phyloP scores from a whole-genome alignment of 768 basidiomycete genomes.

The Dentipellis sp. region DNA sequence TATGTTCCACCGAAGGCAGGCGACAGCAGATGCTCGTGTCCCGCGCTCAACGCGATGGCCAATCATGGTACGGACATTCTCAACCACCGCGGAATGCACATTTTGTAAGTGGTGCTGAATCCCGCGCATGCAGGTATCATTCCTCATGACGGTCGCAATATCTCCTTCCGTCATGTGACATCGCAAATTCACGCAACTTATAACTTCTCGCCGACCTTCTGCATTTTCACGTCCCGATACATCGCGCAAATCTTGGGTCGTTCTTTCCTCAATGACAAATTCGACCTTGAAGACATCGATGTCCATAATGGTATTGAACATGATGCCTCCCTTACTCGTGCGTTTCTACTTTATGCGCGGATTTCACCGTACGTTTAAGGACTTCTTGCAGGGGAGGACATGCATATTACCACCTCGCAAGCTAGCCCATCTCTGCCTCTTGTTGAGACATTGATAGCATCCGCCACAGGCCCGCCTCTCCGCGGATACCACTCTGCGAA shows the following conservation, averaged over 20 bases:
- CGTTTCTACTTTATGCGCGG: conserved; percentile 14
- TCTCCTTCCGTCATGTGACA: conserved; percentile 45
- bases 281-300: conserved; percentile 59
- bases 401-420: conserved; percentile 40
- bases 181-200: conserved; percentile 42
- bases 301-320: conserved; percentile 73
- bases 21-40: conserved; percentile 68
- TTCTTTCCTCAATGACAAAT: conserved; percentile 44
- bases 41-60: conserved; percentile 72
- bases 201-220: conserved; percentile 66
- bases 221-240: conserved; percentile 53
- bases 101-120: not conserved
- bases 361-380: not conserved
- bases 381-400: conserved; percentile 41
- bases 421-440: conserved; percentile 34
- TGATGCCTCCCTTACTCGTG: conserved; percentile 54
- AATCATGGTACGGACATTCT: conserved; percentile 54
- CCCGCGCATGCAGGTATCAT: conserved; percentile 25
- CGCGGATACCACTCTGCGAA: not conserved
- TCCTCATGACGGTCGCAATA: conserved; percentile 59
- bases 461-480: conserved; percentile 47
- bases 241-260: conserved; percentile 49
- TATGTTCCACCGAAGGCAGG: conserved; percentile 46
- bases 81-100: not conserved
- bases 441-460: conserved; percentile 46